Evolutionary conservation across 2,329 filamentous ascomycete species (phyloP), one percentile per base, ranked within the genome.

Genomic region (Sporothrix inflata): DNA sequence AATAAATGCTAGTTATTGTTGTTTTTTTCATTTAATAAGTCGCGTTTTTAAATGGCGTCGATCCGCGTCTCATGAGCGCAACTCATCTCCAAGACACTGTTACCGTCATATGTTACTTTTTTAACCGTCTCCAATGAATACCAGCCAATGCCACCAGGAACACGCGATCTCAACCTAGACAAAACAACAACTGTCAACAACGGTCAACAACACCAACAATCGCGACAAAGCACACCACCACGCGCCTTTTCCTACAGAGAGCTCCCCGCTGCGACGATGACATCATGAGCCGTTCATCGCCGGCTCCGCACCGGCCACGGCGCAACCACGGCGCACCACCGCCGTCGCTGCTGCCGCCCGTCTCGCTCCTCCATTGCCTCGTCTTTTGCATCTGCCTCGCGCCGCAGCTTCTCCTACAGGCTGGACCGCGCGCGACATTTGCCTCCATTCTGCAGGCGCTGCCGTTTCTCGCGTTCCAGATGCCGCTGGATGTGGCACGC

Each of bases 371-470:
- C n/a, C 38, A 65, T 3, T 65, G 60, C 40, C n/a, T 65, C 38
- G n/a, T 65, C n/a, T 65, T 65, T 38, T 65, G 60, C 12, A 19
- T 65, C n/a, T 45, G 40, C 11, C 60, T 65, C 9, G 60, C 60
- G n/a, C 60, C 60, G 12, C 60, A 65, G 21, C 38, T 65, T 4
- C 60, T 65, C 11, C 2, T 65, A 14, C 60, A 65, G 38, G 60
- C 60, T 6, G 60, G 60, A 2, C 8, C 16, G 1, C 6, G 14
- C 38, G 60, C 60, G 5, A 45, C 60, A 1, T 9, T 45, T 14
- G n/a, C 40, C 11, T 45, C 38, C 21, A 27, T 65, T 8, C 8
- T 65, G 12, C 60, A 65, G 30, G 60, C 60, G 12, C 21, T 65
- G 60, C 60, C 60, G 60, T 65, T 65, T 24, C 60, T 65, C 3